A percentile compares a stretch with the other conserved stretches of the same genome.
phyloP scores from a whole-genome alignment of 2,329 filamentous ascomycete species.

The Aspergillus quadrilineatus region DNA sequence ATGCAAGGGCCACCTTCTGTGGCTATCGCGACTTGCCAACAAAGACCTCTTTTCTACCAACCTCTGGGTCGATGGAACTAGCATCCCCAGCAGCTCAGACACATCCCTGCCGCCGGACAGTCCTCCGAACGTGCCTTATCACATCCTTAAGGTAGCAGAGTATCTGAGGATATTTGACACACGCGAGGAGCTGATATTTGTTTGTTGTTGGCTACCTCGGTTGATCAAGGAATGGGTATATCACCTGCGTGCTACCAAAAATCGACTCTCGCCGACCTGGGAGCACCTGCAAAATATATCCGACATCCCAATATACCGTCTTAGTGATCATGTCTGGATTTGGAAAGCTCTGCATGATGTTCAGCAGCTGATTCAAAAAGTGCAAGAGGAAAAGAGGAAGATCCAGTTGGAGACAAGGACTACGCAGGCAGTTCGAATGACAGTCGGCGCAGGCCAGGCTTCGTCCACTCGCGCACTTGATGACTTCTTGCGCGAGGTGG shows the following conservation, averaged over 20 bases:
- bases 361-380: slow-evolving; percentile 13
- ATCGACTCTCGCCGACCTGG: slow-evolving; percentile 19
- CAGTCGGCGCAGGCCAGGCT: not conserved
- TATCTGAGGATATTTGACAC: slow-evolving; percentile 12
- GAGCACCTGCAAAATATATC: slow-evolving; percentile 12
- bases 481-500: slow-evolving; percentile 1
- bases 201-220: slow-evolving; percentile 14
- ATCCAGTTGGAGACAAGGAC: not conserved
- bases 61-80: slow-evolving; percentile 13
- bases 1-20: slow-evolving; percentile 18
- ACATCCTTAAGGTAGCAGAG: slow-evolving; percentile 20
- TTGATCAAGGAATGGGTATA: slow-evolving; percentile 10
- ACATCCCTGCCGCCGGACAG: slow-evolving; percentile 14
- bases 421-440: not conserved
- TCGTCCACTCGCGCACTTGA: not conserved
- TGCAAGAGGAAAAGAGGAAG: slow-evolving; percentile 6
- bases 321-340: slow-evolving; percentile 22
- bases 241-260: slow-evolving; percentile 8
- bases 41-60: slow-evolving; percentile 13
- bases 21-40: slow-evolving; percentile 5
- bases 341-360: slow-evolving; percentile 18
- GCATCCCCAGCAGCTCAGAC: slow-evolving; percentile 1
- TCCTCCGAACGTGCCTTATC: slow-evolving; percentile 15
- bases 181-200: slow-evolving; percentile 11
- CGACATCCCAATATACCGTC: slow-evolving; percentile 18